These are phyloP conservation scores for Pythium monospermum DNA, from an alignment of 352 stramenopile genomes.

Conservation along the genomic window DNA sequence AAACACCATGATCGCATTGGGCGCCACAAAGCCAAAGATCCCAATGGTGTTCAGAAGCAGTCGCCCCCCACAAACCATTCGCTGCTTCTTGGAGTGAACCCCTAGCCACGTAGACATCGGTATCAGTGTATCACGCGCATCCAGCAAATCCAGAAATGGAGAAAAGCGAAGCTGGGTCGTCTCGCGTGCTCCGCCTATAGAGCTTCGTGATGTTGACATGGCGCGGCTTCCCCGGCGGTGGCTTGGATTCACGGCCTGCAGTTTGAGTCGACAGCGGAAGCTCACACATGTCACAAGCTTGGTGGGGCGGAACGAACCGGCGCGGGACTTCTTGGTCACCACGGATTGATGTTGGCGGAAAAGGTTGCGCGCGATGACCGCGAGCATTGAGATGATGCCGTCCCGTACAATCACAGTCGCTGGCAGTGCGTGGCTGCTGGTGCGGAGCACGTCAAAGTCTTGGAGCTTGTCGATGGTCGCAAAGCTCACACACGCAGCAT, in stretches of 20 bases:
- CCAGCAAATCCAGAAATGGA: slow-evolving; percentile 4
- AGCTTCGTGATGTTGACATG: too few relatives aligned
- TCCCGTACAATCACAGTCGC: slow-evolving; percentile 5
- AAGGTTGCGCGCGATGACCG: slow-evolving; percentile 13
- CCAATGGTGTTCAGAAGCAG: background rate
- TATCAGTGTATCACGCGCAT: slow-evolving; percentile 16
- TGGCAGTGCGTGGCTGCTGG: slow-evolving; percentile 11
- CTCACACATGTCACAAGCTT: slow-evolving; percentile 12
- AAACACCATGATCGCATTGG: background rate
- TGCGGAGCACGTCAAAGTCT: slow-evolving; percentile 5
- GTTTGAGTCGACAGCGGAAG: slow-evolving; percentile 13
- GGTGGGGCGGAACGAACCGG: background rate
- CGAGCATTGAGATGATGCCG: slow-evolving; percentile 6
- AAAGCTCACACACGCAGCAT: background rate
- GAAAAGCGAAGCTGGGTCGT: background rate
- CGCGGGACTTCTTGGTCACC: background rate
- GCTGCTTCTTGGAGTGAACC: slow-evolving; percentile 4
- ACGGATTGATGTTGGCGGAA: background rate
- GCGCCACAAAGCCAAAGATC: background rate
- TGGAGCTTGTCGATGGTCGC: slow-evolving; percentile 1
- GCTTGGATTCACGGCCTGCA: background rate
- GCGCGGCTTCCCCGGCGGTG: too few relatives aligned
- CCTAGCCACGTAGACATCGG: slow-evolving; percentile 27
- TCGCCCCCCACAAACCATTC: background rate
- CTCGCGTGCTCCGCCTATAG: too few relatives aligned